Evolutionary conservation across 208 protist species (phyloP).

Genomic region (Trypanosomatidae sp.): DNA sequence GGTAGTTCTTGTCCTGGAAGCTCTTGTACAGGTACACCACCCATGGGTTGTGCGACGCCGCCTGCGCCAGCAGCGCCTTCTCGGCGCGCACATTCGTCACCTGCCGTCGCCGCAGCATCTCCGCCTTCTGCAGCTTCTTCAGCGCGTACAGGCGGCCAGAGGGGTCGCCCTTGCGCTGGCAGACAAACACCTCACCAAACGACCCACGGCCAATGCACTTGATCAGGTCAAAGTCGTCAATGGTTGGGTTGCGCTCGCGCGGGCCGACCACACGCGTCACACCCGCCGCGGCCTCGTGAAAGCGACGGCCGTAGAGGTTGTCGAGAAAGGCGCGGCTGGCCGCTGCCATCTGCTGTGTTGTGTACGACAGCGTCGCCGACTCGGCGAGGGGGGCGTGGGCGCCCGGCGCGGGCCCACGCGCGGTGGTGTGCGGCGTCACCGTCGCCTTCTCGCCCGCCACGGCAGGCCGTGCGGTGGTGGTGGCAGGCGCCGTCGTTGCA

Average conservation of each 20-base stretch:
- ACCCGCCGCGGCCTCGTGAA: slow-evolving; percentile 38
- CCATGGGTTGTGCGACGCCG: slow-evolving; percentile 70
- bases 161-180: slow-evolving; percentile 46
- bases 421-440: too few species aligned
- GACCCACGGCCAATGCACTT: slow-evolving; percentile 84
- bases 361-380: not conserved
- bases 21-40: slow-evolving; percentile 83
- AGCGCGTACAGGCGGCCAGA: slow-evolving; percentile 74
- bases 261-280: slow-evolving; percentile 42
- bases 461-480: too few species aligned
- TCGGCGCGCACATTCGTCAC: slow-evolving; percentile 82
- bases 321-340: slow-evolving; percentile 80
- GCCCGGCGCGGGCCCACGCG: too few species aligned
- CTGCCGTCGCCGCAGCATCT: slow-evolving; percentile 87
- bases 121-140: slow-evolving; percentile 85
- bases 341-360: slow-evolving; percentile 67
- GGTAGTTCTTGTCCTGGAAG: slow-evolving; percentile 87
- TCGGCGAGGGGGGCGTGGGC: too few species aligned
- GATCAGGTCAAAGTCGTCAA: slow-evolving; percentile 77
- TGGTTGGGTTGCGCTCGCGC: slow-evolving; percentile 45
- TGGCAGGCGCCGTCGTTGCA: too few species aligned
- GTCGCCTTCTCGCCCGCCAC: too few species aligned
- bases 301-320: slow-evolving; percentile 66
- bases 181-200: slow-evolving; percentile 89
- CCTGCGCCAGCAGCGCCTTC: slow-evolving; percentile 83